Evolutionary conservation across 768 basidiomycete species (phyloP).

Genomic region (Leccinum longicurvipes): DNA sequence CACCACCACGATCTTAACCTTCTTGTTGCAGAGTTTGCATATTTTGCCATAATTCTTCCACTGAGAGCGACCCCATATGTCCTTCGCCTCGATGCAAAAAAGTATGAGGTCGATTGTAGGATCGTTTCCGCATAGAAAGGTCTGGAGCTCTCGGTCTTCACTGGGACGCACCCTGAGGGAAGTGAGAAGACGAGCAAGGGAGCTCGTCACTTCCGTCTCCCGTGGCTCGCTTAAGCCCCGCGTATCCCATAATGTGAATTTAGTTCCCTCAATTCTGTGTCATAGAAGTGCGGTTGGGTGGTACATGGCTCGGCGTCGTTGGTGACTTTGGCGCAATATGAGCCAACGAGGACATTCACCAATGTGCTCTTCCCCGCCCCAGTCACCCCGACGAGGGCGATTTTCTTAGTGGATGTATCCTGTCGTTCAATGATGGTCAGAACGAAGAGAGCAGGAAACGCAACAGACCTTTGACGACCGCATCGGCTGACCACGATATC

Average conservation of each 20-base stretch:
- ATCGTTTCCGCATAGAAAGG: slow-evolving; percentile 8
- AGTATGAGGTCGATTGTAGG: slow-evolving; percentile 8
- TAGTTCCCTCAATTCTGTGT: not conserved
- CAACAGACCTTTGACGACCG: slow-evolving; percentile 1
- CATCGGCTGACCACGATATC: not conserved
- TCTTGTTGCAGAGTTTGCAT: slow-evolving; percentile 8
- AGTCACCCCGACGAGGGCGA: slow-evolving; percentile 12
- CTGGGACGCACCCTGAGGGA: slow-evolving; percentile 2
- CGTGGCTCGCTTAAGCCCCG: slow-evolving; percentile 9
- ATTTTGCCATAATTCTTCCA: slow-evolving; percentile 14
- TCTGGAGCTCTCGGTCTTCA: slow-evolving; percentile 8
- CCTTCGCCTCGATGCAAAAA: slow-evolving; percentile 10
- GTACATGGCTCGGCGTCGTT: slow-evolving; percentile 7
- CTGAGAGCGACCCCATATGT: not conserved
- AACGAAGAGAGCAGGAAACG: not conserved
- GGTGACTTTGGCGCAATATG: not conserved
- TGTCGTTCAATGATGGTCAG: not conserved
- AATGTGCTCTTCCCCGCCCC: slow-evolving; percentile 15
- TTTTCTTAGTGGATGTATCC: slow-evolving; percentile 5
- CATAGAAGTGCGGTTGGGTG: not conserved
- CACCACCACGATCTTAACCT: slow-evolving; percentile 8
- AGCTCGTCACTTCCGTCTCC: not conserved
- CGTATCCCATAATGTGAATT: slow-evolving; percentile 15
- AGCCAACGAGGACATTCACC: slow-evolving; percentile 10
- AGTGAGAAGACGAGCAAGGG: slow-evolving; percentile 3